Evolutionary conservation across 73 alveolate genomes (phyloP), one percentile per base, ranked within the genome.

Genomic region (Paramecium tetraurelia): DNA sequence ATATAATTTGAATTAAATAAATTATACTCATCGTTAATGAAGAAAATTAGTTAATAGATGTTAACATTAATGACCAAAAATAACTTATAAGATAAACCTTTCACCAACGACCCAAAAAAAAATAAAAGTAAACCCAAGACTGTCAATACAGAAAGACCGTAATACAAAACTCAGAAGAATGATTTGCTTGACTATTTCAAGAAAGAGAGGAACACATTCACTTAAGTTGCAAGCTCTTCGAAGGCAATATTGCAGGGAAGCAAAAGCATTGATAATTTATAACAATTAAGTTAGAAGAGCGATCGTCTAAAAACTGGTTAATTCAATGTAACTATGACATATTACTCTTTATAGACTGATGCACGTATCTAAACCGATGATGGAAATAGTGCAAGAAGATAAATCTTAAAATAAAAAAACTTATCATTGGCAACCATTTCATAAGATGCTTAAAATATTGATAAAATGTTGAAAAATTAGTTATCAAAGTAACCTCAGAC

Each of bases 111-210:
- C 27, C 22, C 4, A 33, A 63, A 63, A 63, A 63, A 63, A 31
- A 31, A 27, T 27, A 63, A 63, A 63, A 63, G 84, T 33, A 72
- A 38, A 38, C 57, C 90, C 22, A 80, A 24, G 29, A 22, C 33
- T 20, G 90, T 58, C 24, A 80, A 80, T 24, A 80, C 90, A 16
- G 90, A 80, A n/a, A 80, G 90, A 18, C 90, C 90, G 16, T 44
- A 33, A 43, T 80, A 75, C 10, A 80, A 80, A 50, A 80, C 46
- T 3, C 4, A 29, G 43, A 80, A 80, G 57, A 22, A 40, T 22
- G 90, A 80, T 20, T 80, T 80, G 24, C 31, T 80, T 24, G 90
- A 80, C 11, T 80, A 80, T 48, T 80, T 80, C 7, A 80, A 80
- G 12, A 80, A 80, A 46, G 90, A 80, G 14, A 44, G 75, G 38